Percentiles rank a stretch among this genome's conserved stretches.
These are phyloP conservation scores for Hortaea sp. DNA, from an alignment of 2,329 filamentous ascomycete species.

Conservation along the genomic window DNA sequence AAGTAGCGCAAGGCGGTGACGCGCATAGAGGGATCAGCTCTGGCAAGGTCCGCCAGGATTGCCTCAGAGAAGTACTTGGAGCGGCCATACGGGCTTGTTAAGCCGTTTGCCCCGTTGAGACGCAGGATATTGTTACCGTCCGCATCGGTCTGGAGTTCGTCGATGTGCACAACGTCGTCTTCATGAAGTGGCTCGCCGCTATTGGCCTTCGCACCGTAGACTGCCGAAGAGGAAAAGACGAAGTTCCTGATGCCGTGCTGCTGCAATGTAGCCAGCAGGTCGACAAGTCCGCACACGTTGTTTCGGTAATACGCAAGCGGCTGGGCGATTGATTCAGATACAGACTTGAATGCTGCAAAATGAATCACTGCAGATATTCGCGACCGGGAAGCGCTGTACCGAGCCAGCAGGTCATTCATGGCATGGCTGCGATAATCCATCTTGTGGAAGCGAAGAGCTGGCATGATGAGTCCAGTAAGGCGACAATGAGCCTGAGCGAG, in stretches of 20 bases:
- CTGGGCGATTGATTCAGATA: slow-evolving; percentile 50
- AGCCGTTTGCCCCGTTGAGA: slow-evolving; percentile 43
- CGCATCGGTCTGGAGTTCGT: slow-evolving; percentile 15
- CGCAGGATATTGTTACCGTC: slow-evolving; percentile 31
- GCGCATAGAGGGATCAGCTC: slow-evolving; percentile 51
- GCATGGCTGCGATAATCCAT: too few relatives aligned
- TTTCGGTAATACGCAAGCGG: slow-evolving; percentile 58
- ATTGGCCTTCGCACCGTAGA: slow-evolving; percentile 43
- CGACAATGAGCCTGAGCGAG: too few relatives aligned
- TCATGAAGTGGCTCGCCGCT: neutral
- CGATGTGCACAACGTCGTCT: neutral
- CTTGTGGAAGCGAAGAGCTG: too few relatives aligned
- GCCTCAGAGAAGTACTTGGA: slow-evolving; percentile 60
- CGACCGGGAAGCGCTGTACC: slow-evolving; percentile 22
- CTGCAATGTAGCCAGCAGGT: slow-evolving; percentile 47
- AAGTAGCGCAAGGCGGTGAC: slow-evolving; percentile 58
- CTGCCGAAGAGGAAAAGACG: slow-evolving; percentile 58
- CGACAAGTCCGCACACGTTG: slow-evolving; percentile 54
- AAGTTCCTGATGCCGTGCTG: slow-evolving; percentile 53
- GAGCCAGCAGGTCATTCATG: neutral
- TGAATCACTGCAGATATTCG: slow-evolving; percentile 56
- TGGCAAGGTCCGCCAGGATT: slow-evolving; percentile 52
- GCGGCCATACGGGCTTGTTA: slow-evolving; percentile 56
- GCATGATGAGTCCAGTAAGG: too few relatives aligned
- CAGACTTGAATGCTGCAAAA: slow-evolving; percentile 58